A percentile compares a stretch with the other conserved stretches of the same genome.
phyloP scores from a whole-genome alignment of 148 eudicot genomes.

The Rheum nobile region DNA sequence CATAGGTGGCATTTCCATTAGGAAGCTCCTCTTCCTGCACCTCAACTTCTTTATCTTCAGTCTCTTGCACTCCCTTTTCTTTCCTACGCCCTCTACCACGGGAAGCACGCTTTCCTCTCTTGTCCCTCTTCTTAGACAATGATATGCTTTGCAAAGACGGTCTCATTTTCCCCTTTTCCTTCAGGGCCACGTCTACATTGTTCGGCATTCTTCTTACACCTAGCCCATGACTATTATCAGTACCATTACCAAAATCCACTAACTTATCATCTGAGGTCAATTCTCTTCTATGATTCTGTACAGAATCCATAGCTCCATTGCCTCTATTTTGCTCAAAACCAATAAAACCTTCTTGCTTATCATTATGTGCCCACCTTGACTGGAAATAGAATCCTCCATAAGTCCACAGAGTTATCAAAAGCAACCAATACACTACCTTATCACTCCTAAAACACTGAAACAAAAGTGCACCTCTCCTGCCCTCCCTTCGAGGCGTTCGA shows the following conservation, averaged over 20 bases:
- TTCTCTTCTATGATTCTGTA: constrained; percentile 21
- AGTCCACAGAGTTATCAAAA: constrained; percentile 92
- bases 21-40: constrained; percentile 63
- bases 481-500: constrained; percentile 71
- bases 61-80: constrained; percentile 22
- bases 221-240: constrained; percentile 14
- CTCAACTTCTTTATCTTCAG: constrained; percentile 23
- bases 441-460: constrained; percentile 62
- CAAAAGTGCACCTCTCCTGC: constrained; percentile 23
- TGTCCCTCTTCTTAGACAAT: constrained; percentile 33
- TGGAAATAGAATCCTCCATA: constrained; percentile 92
- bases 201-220: constrained; percentile 13
- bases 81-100: constrained; percentile 34
- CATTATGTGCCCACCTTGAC: constrained; percentile 95
- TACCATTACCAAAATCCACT: constrained; percentile 14
- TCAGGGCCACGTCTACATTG: constrained; percentile 20
- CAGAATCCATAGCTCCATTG: constrained; percentile 19
- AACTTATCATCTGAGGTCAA: constrained; percentile 28
- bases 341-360: constrained; percentile 51
- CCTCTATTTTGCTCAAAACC: constrained; percentile 40
- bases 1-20: constrained; percentile 48
- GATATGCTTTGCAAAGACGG: constrained; percentile 19
- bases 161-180: constrained; percentile 16
- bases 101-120: constrained; percentile 34
- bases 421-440: constrained; percentile 79